Evolutionary conservation across 371 early-diverging fungal species (phyloP), one percentile per base, ranked within the genome.

Genomic region (Batrachochytrium dendrobatidis): DNA sequence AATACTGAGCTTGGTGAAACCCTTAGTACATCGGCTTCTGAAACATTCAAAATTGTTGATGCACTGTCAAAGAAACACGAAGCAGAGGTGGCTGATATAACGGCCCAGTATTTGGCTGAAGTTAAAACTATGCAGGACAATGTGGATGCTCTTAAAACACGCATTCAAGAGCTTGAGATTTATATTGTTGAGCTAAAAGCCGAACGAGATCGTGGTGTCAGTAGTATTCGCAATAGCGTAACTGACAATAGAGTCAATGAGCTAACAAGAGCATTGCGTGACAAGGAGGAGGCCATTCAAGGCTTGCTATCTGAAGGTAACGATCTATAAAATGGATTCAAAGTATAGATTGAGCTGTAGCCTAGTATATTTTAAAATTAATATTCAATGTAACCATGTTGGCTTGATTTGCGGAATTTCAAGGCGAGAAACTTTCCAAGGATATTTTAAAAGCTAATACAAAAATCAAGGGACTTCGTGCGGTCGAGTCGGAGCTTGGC

Each of bases 371-470:
- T 39, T 39, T 39, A 20, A 20, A 15, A 17, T n/a, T n/a, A n/a
- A n/a, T n/a, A n/a, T n/a, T n/a, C n/a, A n/a, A n/a, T n/a, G n/a
- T n/a, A n/a, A n/a, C n/a, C 70, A 25, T 72, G 68, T 30, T 76
- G 82, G 44, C 45, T 86, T n/a, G n/a, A n/a, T n/a, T n/a, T n/a
- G n/a, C n/a, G n/a, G n/a, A n/a, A n/a, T n/a, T n/a, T 18, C 44
- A 59, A 82, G 89, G 92, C 18, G 89, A 91, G 63, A 74, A 83
- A 48, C 76, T 90, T 49, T 88, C 91, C 15, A 86, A 89, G 55
- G 82, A 79, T 29, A 91, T 91, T 61, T 69, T 90, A 28, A 87
- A 87, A 53, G 75, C 84, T 26, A 70, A 82, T 3, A 87, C 80
- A 39, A 77, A 77, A 0, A 83, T 89, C 63, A 91, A 92, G 60